Percentiles rank a stretch among this genome's conserved stretches.
Conservation (phyloP, 495 filamentous ascomycete genomes). For the Aspergillus diversus region DNA sequence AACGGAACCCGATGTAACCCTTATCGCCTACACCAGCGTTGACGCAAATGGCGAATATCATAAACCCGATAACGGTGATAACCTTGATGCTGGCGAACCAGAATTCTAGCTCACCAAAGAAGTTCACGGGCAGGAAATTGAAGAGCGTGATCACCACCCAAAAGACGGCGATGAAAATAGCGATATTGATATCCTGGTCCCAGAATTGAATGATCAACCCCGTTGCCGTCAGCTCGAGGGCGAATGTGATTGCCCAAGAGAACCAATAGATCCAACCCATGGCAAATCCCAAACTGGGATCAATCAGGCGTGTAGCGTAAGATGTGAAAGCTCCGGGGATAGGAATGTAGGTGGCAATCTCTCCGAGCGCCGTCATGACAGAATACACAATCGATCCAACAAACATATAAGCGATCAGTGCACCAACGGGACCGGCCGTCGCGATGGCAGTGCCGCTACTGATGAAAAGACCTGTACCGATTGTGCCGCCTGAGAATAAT, state of each 20-base stretch:
- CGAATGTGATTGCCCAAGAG: conserved; percentile 65
- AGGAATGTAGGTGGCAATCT: conserved; percentile 79
- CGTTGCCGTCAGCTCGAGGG: conserved; percentile 75
- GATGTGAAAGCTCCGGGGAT: conserved; percentile 76
- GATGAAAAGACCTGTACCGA: conserved; percentile 80
- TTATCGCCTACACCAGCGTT: conserved; percentile 63
- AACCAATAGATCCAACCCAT: conserved; percentile 83
- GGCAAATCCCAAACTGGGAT: conserved; percentile 75
- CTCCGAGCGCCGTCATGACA: conserved; percentile 62
- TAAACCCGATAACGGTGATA: conserved; percentile 64
- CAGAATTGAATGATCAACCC: conserved; percentile 78
- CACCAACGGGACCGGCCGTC: conserved; percentile 66
- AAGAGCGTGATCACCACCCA: conserved; percentile 69
- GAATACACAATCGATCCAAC: conserved; percentile 65
- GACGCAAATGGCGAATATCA: conserved; percentile 69
- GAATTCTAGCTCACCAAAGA: conserved; percentile 66
- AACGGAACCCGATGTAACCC: conserved; percentile 64
- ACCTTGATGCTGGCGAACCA: conserved; percentile 72
- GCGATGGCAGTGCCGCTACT: conserved; percentile 71
- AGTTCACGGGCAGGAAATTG: conserved; percentile 64
- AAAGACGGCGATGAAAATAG: conserved; percentile 77
- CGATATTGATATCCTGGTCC: conserved; percentile 61
- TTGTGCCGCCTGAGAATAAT: conserved; percentile 66
- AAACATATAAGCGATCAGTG: conserved; percentile 69
- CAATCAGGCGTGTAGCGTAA: conserved; percentile 73